Evolutionary conservation across 352 stramenopile genomes (phyloP).

Genomic region (Phytopythium cucurbitacearum): DNA sequence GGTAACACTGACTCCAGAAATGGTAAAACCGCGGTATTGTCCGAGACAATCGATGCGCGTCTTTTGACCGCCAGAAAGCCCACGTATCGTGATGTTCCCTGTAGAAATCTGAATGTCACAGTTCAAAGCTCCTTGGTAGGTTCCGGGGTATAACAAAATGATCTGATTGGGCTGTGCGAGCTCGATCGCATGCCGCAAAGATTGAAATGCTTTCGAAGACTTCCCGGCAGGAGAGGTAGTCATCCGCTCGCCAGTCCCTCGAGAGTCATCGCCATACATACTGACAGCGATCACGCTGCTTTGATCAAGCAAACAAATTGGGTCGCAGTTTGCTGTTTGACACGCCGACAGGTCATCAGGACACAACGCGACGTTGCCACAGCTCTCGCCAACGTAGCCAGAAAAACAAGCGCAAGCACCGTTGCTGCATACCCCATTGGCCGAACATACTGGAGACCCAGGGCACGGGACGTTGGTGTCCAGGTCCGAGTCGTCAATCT

Average conservation of each 20-base stretch:
- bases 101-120: conserved; percentile 29
- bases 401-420: conserved; percentile 46
- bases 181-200: conserved; percentile 35
- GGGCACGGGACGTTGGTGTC: conserved; percentile 30
- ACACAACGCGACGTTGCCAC: conserved; percentile 50
- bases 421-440: conserved; percentile 40
- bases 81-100: conserved; percentile 27
- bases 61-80: conserved; percentile 23
- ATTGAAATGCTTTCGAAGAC: conserved; percentile 44
- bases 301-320: conserved; percentile 25
- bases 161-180: conserved; percentile 22
- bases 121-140: conserved; percentile 27
- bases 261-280: conserved; percentile 35
- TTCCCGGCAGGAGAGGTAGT: conserved; percentile 36
- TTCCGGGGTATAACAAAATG: conserved; percentile 50
- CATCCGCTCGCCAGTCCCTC: conserved; percentile 55
- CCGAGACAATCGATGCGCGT: conserved; percentile 38
- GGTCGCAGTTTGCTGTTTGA: conserved; percentile 25
- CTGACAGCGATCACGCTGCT: conserved; percentile 46
- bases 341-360: conserved; percentile 28
- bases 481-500: conserved; percentile 8
- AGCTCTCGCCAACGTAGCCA: conserved; percentile 61
- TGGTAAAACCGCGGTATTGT: conserved; percentile 17
- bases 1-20: conserved; percentile 9
- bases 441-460: conserved; percentile 26